Percentiles rank a stretch among this genome's conserved stretches.
Evolutionary conservation across 2,329 filamentous ascomycete species (phyloP).

Genomic region (Annulohypoxylon truncatum): DNA sequence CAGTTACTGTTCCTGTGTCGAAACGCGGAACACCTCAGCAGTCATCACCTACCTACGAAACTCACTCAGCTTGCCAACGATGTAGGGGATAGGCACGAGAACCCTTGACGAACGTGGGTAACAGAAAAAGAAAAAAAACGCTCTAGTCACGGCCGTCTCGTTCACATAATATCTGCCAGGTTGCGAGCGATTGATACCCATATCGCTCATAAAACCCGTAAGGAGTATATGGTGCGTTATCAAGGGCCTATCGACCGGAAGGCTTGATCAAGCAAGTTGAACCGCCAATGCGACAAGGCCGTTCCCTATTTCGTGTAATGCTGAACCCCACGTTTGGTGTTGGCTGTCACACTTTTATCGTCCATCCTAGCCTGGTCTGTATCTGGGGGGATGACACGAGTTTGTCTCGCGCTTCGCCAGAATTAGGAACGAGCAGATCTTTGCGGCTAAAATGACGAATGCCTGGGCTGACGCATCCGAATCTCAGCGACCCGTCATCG

Average conservation of each 20-base stretch:
- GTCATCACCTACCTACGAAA: conserved; percentile 18
- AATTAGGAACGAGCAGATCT: conserved; percentile 32
- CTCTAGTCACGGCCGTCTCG: conserved; percentile 11
- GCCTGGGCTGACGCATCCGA: conserved; percentile 33
- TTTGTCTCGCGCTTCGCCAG: conserved; percentile 33
- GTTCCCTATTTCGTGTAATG: conserved; percentile 17
- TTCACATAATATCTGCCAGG: conserved; percentile 4
- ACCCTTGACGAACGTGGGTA: conserved; percentile 14
- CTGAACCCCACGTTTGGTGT: conserved; percentile 30
- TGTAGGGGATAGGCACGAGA: conserved; percentile 16
- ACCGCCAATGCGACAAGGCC: conserved; percentile 33
- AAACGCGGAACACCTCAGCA: conserved; percentile 20
- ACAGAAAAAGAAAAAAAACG: conserved; percentile 15
- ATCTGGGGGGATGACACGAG: conserved; percentile 20
- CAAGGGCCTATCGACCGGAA: conserved; percentile 26
- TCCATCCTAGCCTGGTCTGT: conserved; percentile 14
- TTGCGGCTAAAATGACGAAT: conserved; percentile 39
- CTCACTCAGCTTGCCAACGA: conserved; percentile 19
- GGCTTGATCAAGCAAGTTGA: conserved; percentile 40
- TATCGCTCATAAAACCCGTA: conserved; percentile 36
- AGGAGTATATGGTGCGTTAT: conserved; percentile 37
- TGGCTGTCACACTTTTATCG: conserved; percentile 20
- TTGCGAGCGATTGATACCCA: conserved; percentile 31
- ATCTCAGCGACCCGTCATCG: conserved; percentile 26
- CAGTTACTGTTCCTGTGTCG: conserved; percentile 19